Conservation (phyloP, 1,284 basidiomycete species). For the Puccinia triticina region DNA sequence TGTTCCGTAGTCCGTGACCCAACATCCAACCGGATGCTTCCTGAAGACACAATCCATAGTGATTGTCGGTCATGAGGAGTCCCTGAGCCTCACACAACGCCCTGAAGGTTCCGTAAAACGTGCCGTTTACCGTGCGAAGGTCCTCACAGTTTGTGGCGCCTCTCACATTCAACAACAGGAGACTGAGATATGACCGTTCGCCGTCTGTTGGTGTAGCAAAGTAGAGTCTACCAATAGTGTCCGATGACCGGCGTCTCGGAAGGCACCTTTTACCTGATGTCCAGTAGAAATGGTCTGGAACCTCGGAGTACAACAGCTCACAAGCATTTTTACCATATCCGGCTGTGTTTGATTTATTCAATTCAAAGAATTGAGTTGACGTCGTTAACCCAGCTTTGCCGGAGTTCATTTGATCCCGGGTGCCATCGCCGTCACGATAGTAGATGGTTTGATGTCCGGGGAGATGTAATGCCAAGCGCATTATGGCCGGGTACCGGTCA, state of each 20-base stretch:
- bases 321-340: neutral
- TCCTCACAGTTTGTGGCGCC: neutral
- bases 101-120: neutral
- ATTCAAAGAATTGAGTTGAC: neutral
- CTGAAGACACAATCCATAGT: neutral
- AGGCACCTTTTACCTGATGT: neutral
- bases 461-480: neutral
- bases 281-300: constrained; percentile 3
- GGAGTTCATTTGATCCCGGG: neutral
- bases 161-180: neutral
- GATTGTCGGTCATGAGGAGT: neutral
- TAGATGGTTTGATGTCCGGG: neutral
- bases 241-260: too few species aligned
- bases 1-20: neutral
- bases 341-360: neutral
- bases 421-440: neutral
- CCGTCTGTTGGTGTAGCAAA: neutral
- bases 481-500: neutral
- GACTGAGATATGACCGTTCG: neutral
- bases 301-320: neutral
- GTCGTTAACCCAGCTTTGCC: neutral
- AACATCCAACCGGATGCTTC: neutral
- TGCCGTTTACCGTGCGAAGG: neutral
- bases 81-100: neutral
- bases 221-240: neutral